Percentiles rank a stretch among this genome's conserved stretches.
Evolutionary conservation across 805 yeast genomes (phyloP).

Genomic region (Ogataea paraovalis): DNA sequence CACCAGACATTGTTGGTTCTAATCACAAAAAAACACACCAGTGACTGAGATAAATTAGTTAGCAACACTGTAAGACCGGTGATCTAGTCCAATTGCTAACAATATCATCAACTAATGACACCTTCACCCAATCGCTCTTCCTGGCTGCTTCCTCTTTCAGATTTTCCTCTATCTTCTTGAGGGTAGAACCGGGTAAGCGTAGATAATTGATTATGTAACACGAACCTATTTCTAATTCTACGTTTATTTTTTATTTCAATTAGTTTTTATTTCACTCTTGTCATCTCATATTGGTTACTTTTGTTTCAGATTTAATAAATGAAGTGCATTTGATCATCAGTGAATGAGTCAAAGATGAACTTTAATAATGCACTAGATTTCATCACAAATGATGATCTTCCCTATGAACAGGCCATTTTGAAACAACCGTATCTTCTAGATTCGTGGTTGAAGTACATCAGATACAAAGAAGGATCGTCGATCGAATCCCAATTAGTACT

Average conservation of each 20-base stretch:
- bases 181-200: constrained; percentile 5
- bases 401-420: constrained; percentile 34
- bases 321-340: neutral
- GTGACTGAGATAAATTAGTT: too few relatives aligned
- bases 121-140: neutral
- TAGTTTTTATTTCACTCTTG: neutral
- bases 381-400: constrained; percentile 28
- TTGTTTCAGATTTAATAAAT: too few relatives aligned
- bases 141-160: neutral
- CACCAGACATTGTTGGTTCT: constrained; percentile 48
- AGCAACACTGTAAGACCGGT: too few relatives aligned
- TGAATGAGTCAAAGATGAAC: neutral
- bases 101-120: too few relatives aligned
- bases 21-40: neutral
- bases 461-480: constrained; percentile 26
- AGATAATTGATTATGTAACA: neutral
- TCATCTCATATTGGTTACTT: neutral
- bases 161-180: neutral
- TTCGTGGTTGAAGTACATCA: constrained; percentile 45
- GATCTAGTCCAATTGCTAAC: too few relatives aligned
- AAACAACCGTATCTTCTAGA: constrained; percentile 33
- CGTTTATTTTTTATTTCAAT: too few relatives aligned
- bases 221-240: neutral
- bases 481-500: constrained; percentile 41
- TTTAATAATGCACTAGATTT: constrained; percentile 3